Evolutionary conservation across 352 stramenopile genomes (phyloP).

Genomic region (Phytophthora multivora): DNA sequence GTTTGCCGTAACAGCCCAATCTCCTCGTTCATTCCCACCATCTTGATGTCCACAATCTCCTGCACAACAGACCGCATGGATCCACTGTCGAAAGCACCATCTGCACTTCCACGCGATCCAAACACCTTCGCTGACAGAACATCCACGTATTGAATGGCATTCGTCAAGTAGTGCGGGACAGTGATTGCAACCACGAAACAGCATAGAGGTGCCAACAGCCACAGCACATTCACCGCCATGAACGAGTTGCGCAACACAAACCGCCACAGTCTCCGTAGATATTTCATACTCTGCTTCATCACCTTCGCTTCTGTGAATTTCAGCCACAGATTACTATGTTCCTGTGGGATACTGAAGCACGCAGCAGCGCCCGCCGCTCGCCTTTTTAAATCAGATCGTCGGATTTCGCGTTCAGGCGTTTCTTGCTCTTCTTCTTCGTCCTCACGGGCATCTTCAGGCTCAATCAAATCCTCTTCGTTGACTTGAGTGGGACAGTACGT

Average conservation of each 20-base stretch:
- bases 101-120: conserved; percentile 15
- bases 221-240: conserved; percentile 76
- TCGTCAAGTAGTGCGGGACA: conserved; percentile 73
- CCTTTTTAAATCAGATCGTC: conserved; percentile 37
- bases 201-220: conserved; percentile 68
- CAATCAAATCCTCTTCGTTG: conserved; percentile 32
- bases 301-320: conserved; percentile 19
- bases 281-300: conserved; percentile 34
- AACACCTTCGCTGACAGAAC: conserved; percentile 53
- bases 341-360: conserved; percentile 26
- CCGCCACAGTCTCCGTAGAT: conserved; percentile 48
- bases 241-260: conserved; percentile 70
- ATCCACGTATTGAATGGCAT: conserved; percentile 72
- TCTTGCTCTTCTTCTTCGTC: conserved; percentile 35
- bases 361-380: conserved; percentile 39
- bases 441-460: conserved; percentile 32
- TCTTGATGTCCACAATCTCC: conserved; percentile 72
- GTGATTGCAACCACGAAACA: conserved; percentile 77
- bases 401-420: conserved; percentile 24
- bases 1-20: conserved; percentile 54
- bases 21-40: conserved; percentile 61
- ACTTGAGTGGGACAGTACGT: conserved; percentile 23
- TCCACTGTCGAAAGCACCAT: conserved; percentile 49
- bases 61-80: conserved; percentile 68
- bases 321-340: conserved; percentile 6